Conservation (phyloP, 2,329 filamentous ascomycete species). For the Zasmidium angulare region DNA sequence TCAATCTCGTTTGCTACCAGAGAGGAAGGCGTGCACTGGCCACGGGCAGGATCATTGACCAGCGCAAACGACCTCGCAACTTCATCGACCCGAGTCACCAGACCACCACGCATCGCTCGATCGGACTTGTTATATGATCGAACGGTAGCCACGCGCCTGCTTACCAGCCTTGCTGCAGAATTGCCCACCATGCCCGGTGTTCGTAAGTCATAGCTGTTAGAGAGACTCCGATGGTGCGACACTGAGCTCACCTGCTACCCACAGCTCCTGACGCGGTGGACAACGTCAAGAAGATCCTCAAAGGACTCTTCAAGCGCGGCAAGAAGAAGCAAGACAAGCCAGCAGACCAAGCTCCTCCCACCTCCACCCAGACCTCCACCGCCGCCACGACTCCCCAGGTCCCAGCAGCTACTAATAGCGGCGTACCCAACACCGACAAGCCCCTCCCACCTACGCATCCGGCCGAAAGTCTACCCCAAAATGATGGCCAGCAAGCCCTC, state of each 20-base stretch:
- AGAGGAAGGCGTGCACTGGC: background rate
- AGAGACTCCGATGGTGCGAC: background rate
- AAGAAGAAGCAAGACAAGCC: slow-evolving; percentile 19
- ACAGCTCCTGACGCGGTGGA: slow-evolving; percentile 27
- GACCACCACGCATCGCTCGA: background rate
- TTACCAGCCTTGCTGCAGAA: background rate
- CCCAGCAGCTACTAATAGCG: slow-evolving; percentile 4
- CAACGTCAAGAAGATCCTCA: slow-evolving; percentile 24
- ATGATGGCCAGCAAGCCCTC: slow-evolving; percentile 5
- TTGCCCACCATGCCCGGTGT: slow-evolving; percentile 22
- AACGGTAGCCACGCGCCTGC: background rate
- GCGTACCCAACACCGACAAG: slow-evolving; percentile 22
- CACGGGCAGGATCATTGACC: background rate
- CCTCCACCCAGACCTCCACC: slow-evolving; percentile 9
- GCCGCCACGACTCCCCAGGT: slow-evolving; percentile 7
- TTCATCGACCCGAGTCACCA: no score
- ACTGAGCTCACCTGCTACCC: slow-evolving; percentile 5
- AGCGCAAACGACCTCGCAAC: no score
- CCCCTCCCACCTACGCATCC: slow-evolving; percentile 17
- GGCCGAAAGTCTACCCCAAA: slow-evolving; percentile 1
- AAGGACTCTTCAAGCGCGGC: slow-evolving; percentile 23
- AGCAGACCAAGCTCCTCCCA: slow-evolving; percentile 1
- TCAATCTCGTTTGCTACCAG: background rate
- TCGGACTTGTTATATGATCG: background rate
- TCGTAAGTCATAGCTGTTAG: slow-evolving; percentile 15